phyloP scores from a whole-genome alignment of 257 asterid species.

The Solanum commersonii region DNA sequence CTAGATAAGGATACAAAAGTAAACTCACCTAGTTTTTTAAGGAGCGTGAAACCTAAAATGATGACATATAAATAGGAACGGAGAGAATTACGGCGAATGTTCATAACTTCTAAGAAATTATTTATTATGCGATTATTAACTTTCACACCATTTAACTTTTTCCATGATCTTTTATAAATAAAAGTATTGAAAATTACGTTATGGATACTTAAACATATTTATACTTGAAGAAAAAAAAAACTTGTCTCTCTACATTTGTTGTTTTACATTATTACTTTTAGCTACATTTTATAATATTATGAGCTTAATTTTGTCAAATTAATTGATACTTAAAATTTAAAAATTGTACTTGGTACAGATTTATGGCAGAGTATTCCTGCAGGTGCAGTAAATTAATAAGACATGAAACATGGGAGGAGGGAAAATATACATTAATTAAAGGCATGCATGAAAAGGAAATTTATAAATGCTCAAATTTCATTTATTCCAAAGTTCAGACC shows the following conservation, averaged over 20 bases:
- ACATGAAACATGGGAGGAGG: background rate
- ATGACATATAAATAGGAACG: background rate
- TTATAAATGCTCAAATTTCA: slow-evolving; percentile 2
- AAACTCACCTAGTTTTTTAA: no score
- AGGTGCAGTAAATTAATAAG: background rate
- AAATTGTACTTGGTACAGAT: background rate
- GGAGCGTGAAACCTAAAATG: background rate
- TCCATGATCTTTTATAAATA: no score
- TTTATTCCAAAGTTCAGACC: slow-evolving; percentile 7
- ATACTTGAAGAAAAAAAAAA: background rate
- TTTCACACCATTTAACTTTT: no score
- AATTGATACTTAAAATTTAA: background rate
- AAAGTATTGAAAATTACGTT: background rate
- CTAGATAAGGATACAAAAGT: no score
- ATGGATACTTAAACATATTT: background rate
- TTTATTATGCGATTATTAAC: no score
- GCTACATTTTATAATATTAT: background rate
- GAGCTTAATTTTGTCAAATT: background rate
- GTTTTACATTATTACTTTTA: background rate
- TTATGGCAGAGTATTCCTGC: background rate
- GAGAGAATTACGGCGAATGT: no score
- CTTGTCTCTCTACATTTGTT: background rate
- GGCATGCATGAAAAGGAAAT: background rate
- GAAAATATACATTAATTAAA: background rate
- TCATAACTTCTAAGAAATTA: no score